A percentile compares a stretch with the other conserved stretches of the same genome.
Conservation (phyloP, 768 basidiomycete species). For the Hygrocybe punicea region DNA sequence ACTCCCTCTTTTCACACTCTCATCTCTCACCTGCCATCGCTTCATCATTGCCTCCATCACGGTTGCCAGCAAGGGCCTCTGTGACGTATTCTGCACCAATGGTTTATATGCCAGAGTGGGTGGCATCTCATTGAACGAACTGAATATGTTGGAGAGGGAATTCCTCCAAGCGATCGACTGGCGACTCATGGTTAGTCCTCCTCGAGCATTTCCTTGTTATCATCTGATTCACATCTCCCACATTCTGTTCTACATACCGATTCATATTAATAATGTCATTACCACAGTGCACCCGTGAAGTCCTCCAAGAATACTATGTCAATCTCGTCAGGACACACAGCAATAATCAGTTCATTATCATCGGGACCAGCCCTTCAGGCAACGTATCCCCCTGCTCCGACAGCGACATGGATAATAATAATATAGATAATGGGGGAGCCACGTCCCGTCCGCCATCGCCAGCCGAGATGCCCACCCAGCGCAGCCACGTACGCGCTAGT, state of each 20-base stretch:
- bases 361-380: constrained; percentile 41
- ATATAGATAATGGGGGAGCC: too few relatives aligned
- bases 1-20: constrained; percentile 84
- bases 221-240: background rate
- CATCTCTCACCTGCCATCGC: constrained; percentile 95
- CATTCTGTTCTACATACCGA: too few relatives aligned
- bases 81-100: constrained; percentile 95
- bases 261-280: too few relatives aligned
- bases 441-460: background rate
- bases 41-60: constrained; percentile 94
- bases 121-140: constrained; percentile 85
- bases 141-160: constrained; percentile 93
- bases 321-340: constrained; percentile 88
- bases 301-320: constrained; percentile 90
- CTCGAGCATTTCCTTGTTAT: constrained; percentile 12
- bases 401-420: constrained; percentile 25
- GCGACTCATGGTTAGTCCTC: constrained; percentile 80
- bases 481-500: constrained; percentile 35
- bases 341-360: constrained; percentile 52
- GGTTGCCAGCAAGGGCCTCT: constrained; percentile 90
- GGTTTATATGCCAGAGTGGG: constrained; percentile 94
- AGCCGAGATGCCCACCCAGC: constrained; percentile 38
- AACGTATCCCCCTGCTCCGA: constrained; percentile 36
- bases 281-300: constrained; percentile 79
- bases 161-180: constrained; percentile 91